Percentiles rank a stretch among this genome's conserved stretches.
phyloP scores from a whole-genome alignment of 306 rosid species.

The Delonix regia region DNA sequence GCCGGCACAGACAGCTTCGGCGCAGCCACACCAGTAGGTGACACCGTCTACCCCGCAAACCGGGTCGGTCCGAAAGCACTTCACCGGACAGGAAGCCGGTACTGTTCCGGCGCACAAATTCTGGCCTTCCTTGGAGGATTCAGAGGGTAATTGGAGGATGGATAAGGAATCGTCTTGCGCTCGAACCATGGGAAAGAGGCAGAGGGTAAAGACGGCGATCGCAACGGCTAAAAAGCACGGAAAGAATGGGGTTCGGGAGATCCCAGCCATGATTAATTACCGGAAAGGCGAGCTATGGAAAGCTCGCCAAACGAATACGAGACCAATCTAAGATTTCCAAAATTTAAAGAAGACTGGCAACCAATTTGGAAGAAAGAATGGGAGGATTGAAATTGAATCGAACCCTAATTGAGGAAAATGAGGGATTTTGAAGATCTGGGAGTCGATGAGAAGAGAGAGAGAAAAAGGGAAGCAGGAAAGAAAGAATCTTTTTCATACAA shows the following conservation, averaged over 20 bases:
- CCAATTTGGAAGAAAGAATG: background rate
- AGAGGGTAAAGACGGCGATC: slow-evolving; percentile 34
- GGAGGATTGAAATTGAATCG: background rate
- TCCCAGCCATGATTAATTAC: slow-evolving; percentile 36
- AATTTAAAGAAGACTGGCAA: background rate
- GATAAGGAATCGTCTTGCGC: slow-evolving; percentile 36
- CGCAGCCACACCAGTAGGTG: slow-evolving; percentile 96
- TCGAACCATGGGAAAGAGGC: slow-evolving; percentile 39
- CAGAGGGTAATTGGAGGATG: slow-evolving; percentile 51
- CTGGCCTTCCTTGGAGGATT: slow-evolving; percentile 10
- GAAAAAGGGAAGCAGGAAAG: background rate
- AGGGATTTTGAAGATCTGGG: slow-evolving; percentile 4
- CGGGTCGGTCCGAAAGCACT: slow-evolving; percentile 81
- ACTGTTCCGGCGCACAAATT: slow-evolving; percentile 45
- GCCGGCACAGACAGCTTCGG: slow-evolving; percentile 79
- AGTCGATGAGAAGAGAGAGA: background rate
- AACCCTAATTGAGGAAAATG: slow-evolving; percentile 12
- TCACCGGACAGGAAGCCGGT: slow-evolving; percentile 64
- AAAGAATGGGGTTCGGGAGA: slow-evolving; percentile 35
- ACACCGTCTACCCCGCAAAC: slow-evolving; percentile 89
- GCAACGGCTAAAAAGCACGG: slow-evolving; percentile 1
- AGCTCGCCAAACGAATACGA: slow-evolving; percentile 31
- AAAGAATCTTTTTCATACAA: background rate
- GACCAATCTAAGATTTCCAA: background rate
- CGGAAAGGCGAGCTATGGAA: slow-evolving; percentile 43